Evolutionary conservation across 768 basidiomycete genomes (phyloP).

Genomic region (Russula ochroleuca): DNA sequence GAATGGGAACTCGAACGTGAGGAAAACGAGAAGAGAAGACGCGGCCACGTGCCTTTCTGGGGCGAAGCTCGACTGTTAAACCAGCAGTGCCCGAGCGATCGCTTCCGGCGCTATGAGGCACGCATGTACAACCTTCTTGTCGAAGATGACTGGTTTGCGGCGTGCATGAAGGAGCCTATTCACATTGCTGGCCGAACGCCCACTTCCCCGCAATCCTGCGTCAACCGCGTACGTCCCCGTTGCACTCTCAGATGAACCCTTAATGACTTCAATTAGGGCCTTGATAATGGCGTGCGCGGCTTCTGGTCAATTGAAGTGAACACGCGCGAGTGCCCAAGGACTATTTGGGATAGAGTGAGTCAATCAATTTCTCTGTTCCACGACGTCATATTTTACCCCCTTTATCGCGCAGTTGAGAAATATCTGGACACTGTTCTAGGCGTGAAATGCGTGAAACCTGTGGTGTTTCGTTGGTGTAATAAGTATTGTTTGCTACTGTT

Average conservation of each 20-base stretch:
- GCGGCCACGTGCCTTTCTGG: conserved; percentile 22
- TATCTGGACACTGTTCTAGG: background rate
- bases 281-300: conserved; percentile 18
- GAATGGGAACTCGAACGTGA: conserved; percentile 23
- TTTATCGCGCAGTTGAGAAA: conserved; percentile 7
- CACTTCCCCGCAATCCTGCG: background rate
- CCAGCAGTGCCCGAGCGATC: conserved; percentile 14
- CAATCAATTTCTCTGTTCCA: background rate
- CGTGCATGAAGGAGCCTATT: conserved; percentile 24
- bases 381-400: background rate
- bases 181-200: conserved; percentile 7
- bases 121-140: conserved; percentile 27
- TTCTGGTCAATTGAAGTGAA: conserved; percentile 20
- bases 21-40: conserved; percentile 24
- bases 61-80: conserved; percentile 13
- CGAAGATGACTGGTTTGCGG: conserved; percentile 30
- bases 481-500: background rate
- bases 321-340: conserved; percentile 18
- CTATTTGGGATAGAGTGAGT: conserved; percentile 22
- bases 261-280: conserved; percentile 13
- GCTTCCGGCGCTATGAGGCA: conserved; percentile 24
- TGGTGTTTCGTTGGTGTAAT: background rate
- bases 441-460: background rate
- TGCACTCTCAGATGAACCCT: background rate
- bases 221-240: conserved; percentile 13